Percentiles rank a stretch among this genome's conserved stretches.
These are phyloP conservation scores for Neocucurbitaria cava DNA, from an alignment of 2,329 filamentous ascomycete genomes.

Conservation along the genomic window DNA sequence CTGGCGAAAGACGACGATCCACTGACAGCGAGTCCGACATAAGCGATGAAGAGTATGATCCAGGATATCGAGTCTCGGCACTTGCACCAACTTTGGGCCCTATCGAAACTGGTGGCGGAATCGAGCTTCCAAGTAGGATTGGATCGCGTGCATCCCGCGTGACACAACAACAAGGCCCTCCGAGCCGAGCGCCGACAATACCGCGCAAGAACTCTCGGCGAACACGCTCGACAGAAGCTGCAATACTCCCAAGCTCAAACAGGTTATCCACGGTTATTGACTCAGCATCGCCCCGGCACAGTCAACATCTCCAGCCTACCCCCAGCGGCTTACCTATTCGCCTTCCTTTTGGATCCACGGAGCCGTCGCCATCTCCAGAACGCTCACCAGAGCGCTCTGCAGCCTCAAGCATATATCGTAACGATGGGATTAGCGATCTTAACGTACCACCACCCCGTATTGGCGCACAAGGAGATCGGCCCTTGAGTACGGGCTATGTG, in stretches of 20 bases:
- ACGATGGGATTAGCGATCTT: slow-evolving; percentile 27
- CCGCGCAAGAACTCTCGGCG: slow-evolving; percentile 74
- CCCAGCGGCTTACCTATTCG: slow-evolving; percentile 33
- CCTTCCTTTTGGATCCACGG: slow-evolving; percentile 46
- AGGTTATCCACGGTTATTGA: slow-evolving; percentile 41
- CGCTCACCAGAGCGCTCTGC: slow-evolving; percentile 43
- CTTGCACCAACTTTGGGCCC: slow-evolving; percentile 65
- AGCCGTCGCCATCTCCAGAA: slow-evolving; percentile 47
- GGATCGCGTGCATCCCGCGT: slow-evolving; percentile 64
- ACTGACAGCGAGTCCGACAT: slow-evolving; percentile 47
- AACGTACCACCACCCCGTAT: slow-evolving; percentile 27
- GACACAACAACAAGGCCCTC: slow-evolving; percentile 24
- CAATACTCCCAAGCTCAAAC: slow-evolving; percentile 21
- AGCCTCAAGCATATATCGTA: slow-evolving; percentile 44
- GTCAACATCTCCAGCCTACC: slow-evolving; percentile 35
- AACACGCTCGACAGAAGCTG: slow-evolving; percentile 37
- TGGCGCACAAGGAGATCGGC: slow-evolving; percentile 29
- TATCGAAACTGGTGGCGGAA: slow-evolving; percentile 65
- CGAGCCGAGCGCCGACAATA: slow-evolving; percentile 54
- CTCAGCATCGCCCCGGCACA: slow-evolving; percentile 13
- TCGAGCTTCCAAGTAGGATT: slow-evolving; percentile 69
- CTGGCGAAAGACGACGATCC: slow-evolving; percentile 51
- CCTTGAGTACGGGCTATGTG: slow-evolving; percentile 48
- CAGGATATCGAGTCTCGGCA: slow-evolving; percentile 55
- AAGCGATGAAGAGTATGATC: slow-evolving; percentile 53